Base-by-base conservation (phyloP, 2,329 filamentous ascomycete genomes). In the Ascochyta pisi region DNA sequence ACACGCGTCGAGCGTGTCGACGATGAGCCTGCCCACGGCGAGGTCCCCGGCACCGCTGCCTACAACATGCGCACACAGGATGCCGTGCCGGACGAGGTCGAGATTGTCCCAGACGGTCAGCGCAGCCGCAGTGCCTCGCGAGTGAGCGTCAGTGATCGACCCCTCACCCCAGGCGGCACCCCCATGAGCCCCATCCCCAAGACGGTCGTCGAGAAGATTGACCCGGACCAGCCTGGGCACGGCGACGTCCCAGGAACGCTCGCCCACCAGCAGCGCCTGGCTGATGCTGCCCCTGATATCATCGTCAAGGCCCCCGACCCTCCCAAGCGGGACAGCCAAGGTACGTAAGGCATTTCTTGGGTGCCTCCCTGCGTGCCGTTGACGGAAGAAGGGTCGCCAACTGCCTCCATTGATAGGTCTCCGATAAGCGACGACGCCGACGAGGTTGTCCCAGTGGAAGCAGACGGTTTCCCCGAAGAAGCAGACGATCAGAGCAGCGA, bases 1-100 rank as follows among this genome's bases (percentile, higher is more conserved):
- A 88, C 85, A n/a, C 79, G 85, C 60, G 84, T 88, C 24, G 86
- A 88, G 73, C 82, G 83, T 65, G 83, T 87, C 38, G 86, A 88
- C 69, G 80, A 84, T 64, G 72, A 76, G 56, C 82, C 84, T 13
- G 79, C 80, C 58, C 79, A 88, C 65, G 86, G 86, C 66, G 84
- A 88, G 68, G 79, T 87, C 4, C 86, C 86, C 3, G 85, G 85
- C 9, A 88, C 85, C 26, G 71, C 78, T 16, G 85, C 85, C 51
- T 88, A 86, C 70, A 79, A 83, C n/a, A 80, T 82, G 65, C 78
- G 85, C 58, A 77, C 71, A 22, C 79, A 82, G 62, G 86, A 88
- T 69, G 84, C 85, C 26, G 85, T 87, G 6, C 86, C 86, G 5
- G 85, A 88, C 67, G 84, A 88, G 69, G 78, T 88, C 26, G 84